Evolutionary conservation across 2,329 filamentous ascomycete species (phyloP).

Genomic region (Cadophora luteo-olivacea): DNA sequence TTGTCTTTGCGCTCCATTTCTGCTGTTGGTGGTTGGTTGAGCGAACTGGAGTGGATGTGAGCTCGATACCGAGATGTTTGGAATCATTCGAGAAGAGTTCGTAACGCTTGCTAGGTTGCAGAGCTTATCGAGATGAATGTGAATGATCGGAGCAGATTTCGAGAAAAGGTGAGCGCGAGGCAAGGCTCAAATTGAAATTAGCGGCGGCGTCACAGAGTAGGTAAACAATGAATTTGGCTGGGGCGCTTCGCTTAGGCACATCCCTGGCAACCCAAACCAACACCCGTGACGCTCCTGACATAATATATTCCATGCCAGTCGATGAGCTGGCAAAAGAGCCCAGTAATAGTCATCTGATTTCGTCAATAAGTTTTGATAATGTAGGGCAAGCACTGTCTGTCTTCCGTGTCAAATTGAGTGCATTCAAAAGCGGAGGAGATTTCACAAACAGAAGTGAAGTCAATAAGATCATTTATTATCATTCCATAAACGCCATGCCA

Average conservation of each 20-base stretch:
- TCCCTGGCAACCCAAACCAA: too few relatives aligned
- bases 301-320: too few relatives aligned
- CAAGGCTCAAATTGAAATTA: background rate
- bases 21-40: background rate
- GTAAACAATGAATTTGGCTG: conserved; percentile 8
- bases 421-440: background rate
- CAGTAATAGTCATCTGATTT: too few relatives aligned
- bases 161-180: background rate
- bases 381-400: background rate
- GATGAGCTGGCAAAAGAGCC: too few relatives aligned
- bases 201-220: background rate
- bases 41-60: too few relatives aligned
- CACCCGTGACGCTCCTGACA: too few relatives aligned
- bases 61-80: background rate
- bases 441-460: background rate
- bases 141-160: background rate
- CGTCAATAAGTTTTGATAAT: background rate
- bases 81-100: background rate
- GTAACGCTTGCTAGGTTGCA: background rate
- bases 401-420: background rate
- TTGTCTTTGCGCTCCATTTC: conserved; percentile 6
- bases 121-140: too few relatives aligned
- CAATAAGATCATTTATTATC: conserved; percentile 15
- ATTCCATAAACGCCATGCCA: conserved; percentile 17
- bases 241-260: background rate